Evolutionary conservation across 345 rosid genomes (phyloP), one percentile per base, ranked within the genome.

Genomic region (Camelina neglecta): DNA sequence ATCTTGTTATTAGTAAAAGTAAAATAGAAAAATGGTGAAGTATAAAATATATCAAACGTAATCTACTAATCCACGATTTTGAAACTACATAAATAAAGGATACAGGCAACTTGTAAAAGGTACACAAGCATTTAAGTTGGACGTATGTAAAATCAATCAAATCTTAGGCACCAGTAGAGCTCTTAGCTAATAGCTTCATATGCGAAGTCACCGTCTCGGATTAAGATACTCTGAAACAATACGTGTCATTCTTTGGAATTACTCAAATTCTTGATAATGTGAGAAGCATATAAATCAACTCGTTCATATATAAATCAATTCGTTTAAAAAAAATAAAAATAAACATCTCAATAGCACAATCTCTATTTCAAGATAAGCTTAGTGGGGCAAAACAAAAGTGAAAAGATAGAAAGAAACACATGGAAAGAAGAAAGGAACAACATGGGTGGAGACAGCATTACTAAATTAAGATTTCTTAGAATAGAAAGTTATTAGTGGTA

Each of bases 401-500:
- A 24, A 72, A 69, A 72, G 68, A 61, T 50, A 50, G 23, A 58
- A 29, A 49, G 23, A 45, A 71, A 72, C 61, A 51, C 69, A 72
- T 62, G 61, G 44, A 50, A 61, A n/a, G 31, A 72, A 61, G 61
- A 72, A 61, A 60, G 41, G 68, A 24, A 50, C 75, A 49, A 38
- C 31, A n/a, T 61, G 49, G 7, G 38, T 60, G 51, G 59, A 61
- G 47, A 61, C 41, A 31, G 11, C 39, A n/a, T 6, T 35, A 57
- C 6, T 53, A 23, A 48, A 63, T 50, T 50, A 38, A 49, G 18
- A 38, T 60, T 72, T 60, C 39, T 18, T 15, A 4, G 24, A 60
- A 23, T 60, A 49, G 29, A 60, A 71, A 48, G 11, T 49, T 60
- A 23, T 49, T 49, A 45, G 61, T 29, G 41, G 73, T 56, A 56